Evolutionary conservation across 345 rosid genomes (phyloP), one percentile per base, ranked within the genome.

Genomic region (Populus tremula): DNA sequence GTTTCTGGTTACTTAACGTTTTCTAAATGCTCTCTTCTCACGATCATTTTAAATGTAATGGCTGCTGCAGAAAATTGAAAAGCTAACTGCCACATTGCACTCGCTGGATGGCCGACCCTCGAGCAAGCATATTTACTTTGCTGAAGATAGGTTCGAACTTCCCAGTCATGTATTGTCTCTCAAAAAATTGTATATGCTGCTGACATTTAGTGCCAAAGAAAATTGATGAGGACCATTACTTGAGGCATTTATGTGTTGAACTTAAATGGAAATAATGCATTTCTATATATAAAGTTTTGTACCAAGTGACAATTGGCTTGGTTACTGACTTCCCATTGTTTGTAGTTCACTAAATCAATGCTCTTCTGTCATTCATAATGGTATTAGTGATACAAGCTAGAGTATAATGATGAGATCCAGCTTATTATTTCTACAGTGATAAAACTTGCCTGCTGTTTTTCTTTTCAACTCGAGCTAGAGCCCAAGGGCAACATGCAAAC

Each of bases 61-160:
- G 77, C 70, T 75, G 41, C 17, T 89, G 86, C 85, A 95, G 99
- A 95, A 90, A 95, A 86, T 93, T 68, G 98, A 91, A 80, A 93
- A 87, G 82, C 89, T 91, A 11, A 81, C 91, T 43, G 88, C 92
- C 8, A 80, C 84, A 13, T 79, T 95, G 80, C 99, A 95, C 82
- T 93, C 86, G 70, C 76, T 91, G 54, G 90, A 91, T 80, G 86
- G 67, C 67, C 88, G 66, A 29, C 84, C 88, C 2, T 80, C 87
- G 38, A 88, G 72, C 74, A 86, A 67, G 75, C 98, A 94, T 80
- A 82, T 90, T 31, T 90, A 93, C 87, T 91, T 74, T 29, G 98
- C 90, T 16, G 98, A 94, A 77, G 94, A 90, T 88, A 93, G 94
- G 98, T 93, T 71, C 72, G 85, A 18, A 62, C 71, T 76, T 70